Evolutionary conservation across 768 basidiomycete species (phyloP), one percentile per base, ranked within the genome.

Genomic region (Suillus paluster): DNA sequence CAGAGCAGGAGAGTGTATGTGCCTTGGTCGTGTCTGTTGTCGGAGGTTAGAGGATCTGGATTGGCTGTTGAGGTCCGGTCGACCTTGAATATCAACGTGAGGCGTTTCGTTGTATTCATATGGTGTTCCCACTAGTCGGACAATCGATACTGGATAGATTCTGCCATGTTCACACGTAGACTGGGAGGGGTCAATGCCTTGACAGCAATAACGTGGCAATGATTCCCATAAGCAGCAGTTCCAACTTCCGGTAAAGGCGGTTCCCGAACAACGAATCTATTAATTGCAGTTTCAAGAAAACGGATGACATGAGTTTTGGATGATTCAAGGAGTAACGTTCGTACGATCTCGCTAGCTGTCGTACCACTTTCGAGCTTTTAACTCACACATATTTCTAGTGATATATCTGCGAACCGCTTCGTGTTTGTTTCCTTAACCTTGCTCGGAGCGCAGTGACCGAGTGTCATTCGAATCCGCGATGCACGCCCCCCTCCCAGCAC

Each of bases 11-110:
- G 72, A 87, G 86, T 66, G 93, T 88, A 7, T 95, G 93, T 70
- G 83, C 88, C 66, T 84, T 99, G 54, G 94, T 99, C 23, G 84
- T 99, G 62, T 84, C 91, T 39, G 97, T 97, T 50, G 95, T 99
- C 68, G 87, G 89, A 65, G 88, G 89, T 65, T 90, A 74, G 75
- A 41, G 33, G 49, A 21, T 57, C 33, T 25, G 11, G 14, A 25
- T 36, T 38, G 33, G 3, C 39, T 57, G 60, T 68, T 38, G 60
- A n/a, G n/a, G 30, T 30, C 30, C 6, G 30, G 30, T 30, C 30
- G 30, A 30, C 30, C 30, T 10, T 44, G 19, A 27, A 55, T 59
- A n/a, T 56, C 54, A 25, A 49, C 45, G 34, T 38, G 44, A 21
- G 44, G 38, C 6, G 1, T 1, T 30, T 30, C 4, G 30, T 15